These are phyloP conservation scores for thale cress (Arabidopsis thaliana) DNA, from an alignment of 345 rosid species.

Conservation along the genomic window TAIR10.1 NC_003076.8:21828001-21828500, in stretches of 20 bases:
- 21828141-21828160: background rate
- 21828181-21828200: background rate
- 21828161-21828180: background rate
- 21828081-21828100: background rate
- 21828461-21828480: conserved; percentile 88
- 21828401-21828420: conserved; percentile 31
- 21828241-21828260: conserved; percentile 78
- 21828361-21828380: background rate
- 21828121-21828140: background rate
- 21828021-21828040: background rate
- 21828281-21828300: conserved; percentile 75
- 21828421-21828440: conserved; percentile 77
- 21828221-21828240: conserved; percentile 30
- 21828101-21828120: background rate
- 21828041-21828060: background rate
- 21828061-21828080: background rate
- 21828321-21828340: background rate
- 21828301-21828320: background rate
- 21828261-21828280: conserved; percentile 98
- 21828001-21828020: background rate
- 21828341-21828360: background rate
- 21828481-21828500: conserved; percentile 94
- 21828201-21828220: conserved; percentile 21
- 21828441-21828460: conserved; percentile 80
- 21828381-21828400: conserved; percentile 5